Percentiles rank a stretch among this genome's conserved stretches.
Evolutionary conservation across 1,284 basidiomycete species (phyloP).

Genomic region (Omphalotus olearius): DNA sequence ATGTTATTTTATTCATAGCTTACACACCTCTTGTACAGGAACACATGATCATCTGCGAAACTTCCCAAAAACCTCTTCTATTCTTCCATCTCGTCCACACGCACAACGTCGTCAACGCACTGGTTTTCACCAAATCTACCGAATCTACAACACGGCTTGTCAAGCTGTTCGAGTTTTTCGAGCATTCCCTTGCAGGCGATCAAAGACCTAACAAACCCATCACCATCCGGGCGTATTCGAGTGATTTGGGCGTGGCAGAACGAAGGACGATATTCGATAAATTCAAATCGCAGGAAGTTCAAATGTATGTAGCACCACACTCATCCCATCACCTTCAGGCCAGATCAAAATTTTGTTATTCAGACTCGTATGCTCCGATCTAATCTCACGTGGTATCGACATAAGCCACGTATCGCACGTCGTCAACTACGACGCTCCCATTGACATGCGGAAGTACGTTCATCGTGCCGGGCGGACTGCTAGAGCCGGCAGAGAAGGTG

Average conservation of each 20-base stretch:
- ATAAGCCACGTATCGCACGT: slow-evolving; percentile 90
- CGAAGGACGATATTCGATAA: slow-evolving; percentile 75
- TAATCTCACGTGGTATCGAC: slow-evolving; percentile 97
- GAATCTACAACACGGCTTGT: slow-evolving; percentile 87
- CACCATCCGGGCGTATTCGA: slow-evolving; percentile 75
- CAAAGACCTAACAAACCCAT: slow-evolving; percentile 26
- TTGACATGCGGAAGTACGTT: slow-evolving; percentile 98
- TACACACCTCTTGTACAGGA: slow-evolving; percentile 49
- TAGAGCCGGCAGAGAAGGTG: slow-evolving; percentile 81
- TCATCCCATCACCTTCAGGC: not conserved
- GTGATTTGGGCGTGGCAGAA: slow-evolving; percentile 75
- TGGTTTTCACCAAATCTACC: slow-evolving; percentile 96
- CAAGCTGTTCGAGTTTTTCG: slow-evolving; percentile 80
- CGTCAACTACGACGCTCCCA: slow-evolving; percentile 89
- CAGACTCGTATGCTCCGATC: slow-evolving; percentile 91
- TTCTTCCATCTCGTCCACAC: slow-evolving; percentile 83
- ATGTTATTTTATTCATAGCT: not conserved
- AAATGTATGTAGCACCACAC: slow-evolving; percentile 56
- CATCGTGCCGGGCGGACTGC: slow-evolving; percentile 96
- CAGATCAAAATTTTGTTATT: slow-evolving; percentile 1
- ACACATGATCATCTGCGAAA: slow-evolving; percentile 80
- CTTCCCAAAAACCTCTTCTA: slow-evolving; percentile 84
- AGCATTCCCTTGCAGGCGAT: slow-evolving; percentile 39
- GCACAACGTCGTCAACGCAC: slow-evolving; percentile 58
- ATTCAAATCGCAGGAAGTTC: slow-evolving; percentile 80